Conservation (phyloP, 2,329 filamentous ascomycete species). For the Trichoderma harzianum region DNA sequence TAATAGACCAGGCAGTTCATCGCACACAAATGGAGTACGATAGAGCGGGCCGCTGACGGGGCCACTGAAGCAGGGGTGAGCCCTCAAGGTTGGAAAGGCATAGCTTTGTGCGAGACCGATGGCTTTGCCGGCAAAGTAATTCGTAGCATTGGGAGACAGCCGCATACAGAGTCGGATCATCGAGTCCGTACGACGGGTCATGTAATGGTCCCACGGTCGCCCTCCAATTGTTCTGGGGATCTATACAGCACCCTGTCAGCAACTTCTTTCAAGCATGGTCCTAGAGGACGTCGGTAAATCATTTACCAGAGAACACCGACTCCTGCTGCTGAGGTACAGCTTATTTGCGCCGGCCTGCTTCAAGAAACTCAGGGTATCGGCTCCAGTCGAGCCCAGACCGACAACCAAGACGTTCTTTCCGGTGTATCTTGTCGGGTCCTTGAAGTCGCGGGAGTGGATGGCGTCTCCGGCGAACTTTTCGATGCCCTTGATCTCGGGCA, state of each 20-base stretch:
- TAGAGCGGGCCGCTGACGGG: conserved; percentile 20
- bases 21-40: conserved; percentile 29
- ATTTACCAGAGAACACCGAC: conserved; percentile 27
- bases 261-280: no score
- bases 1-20: conserved; percentile 29
- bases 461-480: conserved; percentile 39
- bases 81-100: conserved; percentile 1
- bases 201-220: conserved; percentile 10
- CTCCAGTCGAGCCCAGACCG: conserved; percentile 40
- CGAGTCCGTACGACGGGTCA: conserved; percentile 4
- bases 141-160: conserved; percentile 1
- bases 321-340: conserved; percentile 43
- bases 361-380: conserved; percentile 30
- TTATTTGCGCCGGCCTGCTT: conserved; percentile 33
- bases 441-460: conserved; percentile 40
- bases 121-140: conserved; percentile 11
- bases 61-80: conserved; percentile 4
- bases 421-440: conserved; percentile 32
- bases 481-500: conserved; percentile 36
- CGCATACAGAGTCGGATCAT: not conserved
- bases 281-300: not conserved
- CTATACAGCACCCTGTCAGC: not conserved
- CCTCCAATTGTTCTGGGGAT: conserved; percentile 9
- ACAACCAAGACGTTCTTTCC: conserved; percentile 45
- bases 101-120: conserved; percentile 10